phyloP scores from a whole-genome alignment of 495 filamentous ascomycete genomes.

The Glutinoglossum americanum region DNA sequence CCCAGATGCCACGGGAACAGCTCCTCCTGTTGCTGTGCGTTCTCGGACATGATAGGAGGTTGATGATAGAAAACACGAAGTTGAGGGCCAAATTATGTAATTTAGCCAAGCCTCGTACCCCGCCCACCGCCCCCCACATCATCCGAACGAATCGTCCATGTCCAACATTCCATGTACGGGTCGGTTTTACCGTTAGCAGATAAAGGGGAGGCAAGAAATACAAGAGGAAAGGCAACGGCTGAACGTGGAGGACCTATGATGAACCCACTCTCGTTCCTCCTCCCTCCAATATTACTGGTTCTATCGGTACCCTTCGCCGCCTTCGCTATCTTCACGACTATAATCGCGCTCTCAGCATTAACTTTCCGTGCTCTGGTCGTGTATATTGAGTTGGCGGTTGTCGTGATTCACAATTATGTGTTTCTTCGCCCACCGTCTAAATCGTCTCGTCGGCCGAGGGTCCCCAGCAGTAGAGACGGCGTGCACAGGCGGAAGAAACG shows the following conservation, averaged over 20 bases:
- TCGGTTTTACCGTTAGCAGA: neutral
- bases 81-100: neutral
- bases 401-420: constrained; percentile 35
- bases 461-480: neutral
- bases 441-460: neutral
- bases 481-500: neutral
- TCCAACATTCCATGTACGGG: neutral
- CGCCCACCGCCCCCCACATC: neutral
- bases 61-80: neutral
- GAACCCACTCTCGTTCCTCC: constrained; percentile 12
- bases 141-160: neutral
- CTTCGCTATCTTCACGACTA: constrained; percentile 47
- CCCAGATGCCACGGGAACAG: constrained; percentile 69
- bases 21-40: constrained; percentile 1
- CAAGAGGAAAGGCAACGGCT: neutral
- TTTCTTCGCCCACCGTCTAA: constrained; percentile 8
- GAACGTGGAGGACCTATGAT: neutral
- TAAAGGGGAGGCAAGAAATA: neutral
- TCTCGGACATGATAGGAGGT: neutral
- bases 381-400: constrained; percentile 45
- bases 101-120: neutral
- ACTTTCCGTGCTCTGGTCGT: constrained; percentile 41
- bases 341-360: constrained; percentile 40
- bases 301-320: constrained; percentile 46
- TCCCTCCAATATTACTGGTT: constrained; percentile 39